These are phyloP conservation scores for Fusarium sp. DNA, from an alignment of 2,329 filamentous ascomycete species.

Conservation along the genomic window DNA sequence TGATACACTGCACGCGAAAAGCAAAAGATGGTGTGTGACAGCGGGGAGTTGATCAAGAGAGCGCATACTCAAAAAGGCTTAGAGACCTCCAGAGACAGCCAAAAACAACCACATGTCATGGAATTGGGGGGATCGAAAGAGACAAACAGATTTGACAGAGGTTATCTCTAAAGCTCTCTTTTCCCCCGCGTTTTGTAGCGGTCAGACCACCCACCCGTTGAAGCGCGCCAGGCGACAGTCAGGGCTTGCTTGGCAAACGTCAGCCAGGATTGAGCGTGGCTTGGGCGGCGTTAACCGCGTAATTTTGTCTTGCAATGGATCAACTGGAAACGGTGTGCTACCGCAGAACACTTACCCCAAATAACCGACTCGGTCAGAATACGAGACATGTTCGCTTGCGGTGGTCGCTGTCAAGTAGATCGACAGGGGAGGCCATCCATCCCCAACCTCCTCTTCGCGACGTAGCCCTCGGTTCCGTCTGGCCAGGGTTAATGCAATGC, in stretches of 20 bases:
- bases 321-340: no score
- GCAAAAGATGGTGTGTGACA: not conserved
- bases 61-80: not conserved
- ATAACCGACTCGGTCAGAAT: not conserved
- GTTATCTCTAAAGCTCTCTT: no score
- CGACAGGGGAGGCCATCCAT: not conserved
- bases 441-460: not conserved
- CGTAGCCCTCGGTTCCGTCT: not conserved
- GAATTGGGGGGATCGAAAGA: not conserved
- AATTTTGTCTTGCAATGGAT: not conserved
- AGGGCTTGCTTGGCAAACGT: conserved; percentile 3
- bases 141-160: not conserved
- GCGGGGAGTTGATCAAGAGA: not conserved
- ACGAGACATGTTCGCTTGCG: not conserved
- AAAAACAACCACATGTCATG: not conserved
- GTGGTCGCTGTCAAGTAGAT: not conserved
- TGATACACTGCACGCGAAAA: not conserved
- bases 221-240: not conserved
- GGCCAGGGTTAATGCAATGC: not conserved
- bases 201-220: not conserved
- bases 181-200: conserved; percentile 1
- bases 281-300: not conserved
- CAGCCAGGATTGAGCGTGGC: not conserved
- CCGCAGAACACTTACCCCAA: no score
- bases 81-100: not conserved